phyloP scores from a whole-genome alignment of 1,284 basidiomycete genomes.

The Taiwanofungus camphoratus region DNA sequence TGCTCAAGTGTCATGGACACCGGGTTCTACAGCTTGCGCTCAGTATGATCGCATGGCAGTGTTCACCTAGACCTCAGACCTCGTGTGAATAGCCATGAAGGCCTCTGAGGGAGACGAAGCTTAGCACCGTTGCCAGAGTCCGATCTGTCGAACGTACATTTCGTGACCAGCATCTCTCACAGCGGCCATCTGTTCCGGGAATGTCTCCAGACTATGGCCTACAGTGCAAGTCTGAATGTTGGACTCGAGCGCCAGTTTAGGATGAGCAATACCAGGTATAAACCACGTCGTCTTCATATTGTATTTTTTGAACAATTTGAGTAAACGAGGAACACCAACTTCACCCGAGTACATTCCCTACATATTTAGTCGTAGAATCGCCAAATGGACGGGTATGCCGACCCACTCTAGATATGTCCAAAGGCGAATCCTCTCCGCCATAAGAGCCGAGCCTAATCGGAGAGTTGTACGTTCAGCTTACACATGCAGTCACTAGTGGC shows the following conservation, averaged over 20 bases:
- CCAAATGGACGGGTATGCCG: background rate
- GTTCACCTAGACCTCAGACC: slow-evolving; percentile 23
- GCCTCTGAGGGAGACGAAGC: slow-evolving; percentile 34
- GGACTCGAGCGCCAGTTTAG: background rate
- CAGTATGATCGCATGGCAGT: background rate
- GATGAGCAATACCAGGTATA: slow-evolving; percentile 46
- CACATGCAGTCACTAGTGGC: background rate
- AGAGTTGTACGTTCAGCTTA: background rate
- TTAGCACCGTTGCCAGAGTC: no score
- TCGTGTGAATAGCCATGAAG: slow-evolving; percentile 76
- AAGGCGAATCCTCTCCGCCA: slow-evolving; percentile 60
- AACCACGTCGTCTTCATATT: slow-evolving; percentile 68
- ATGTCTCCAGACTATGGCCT: slow-evolving; percentile 69
- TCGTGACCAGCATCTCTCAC: slow-evolving; percentile 69
- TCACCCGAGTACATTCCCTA: slow-evolving; percentile 72
- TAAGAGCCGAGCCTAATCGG: slow-evolving; percentile 58
- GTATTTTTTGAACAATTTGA: slow-evolving; percentile 73
- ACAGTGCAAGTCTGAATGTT: background rate
- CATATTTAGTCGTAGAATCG: background rate
- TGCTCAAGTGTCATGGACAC: slow-evolving; percentile 57
- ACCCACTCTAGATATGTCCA: slow-evolving; percentile 55
- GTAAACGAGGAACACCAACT: slow-evolving; percentile 60
- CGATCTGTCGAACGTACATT: slow-evolving; percentile 48
- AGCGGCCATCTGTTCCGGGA: slow-evolving; percentile 58
- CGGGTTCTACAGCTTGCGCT: slow-evolving; percentile 55